Base-by-base conservation (phyloP, 2,329 filamentous ascomycete genomes). In the Penicillium capsulatum region DNA sequence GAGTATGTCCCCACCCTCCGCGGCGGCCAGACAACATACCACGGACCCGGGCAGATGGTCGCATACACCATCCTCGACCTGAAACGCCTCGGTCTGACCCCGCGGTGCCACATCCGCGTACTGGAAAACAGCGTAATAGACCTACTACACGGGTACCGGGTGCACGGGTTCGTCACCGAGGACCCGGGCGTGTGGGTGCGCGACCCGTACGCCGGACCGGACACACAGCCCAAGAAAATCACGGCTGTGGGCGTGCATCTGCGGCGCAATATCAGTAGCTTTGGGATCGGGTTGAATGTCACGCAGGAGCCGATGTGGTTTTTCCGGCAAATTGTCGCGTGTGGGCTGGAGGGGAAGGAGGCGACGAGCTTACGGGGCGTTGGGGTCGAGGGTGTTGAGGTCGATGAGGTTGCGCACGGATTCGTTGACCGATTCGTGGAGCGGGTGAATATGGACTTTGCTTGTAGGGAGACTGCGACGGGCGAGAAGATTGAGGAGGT, bases 61-160 rank as follows among this genome's bases (percentile, higher is more conserved):
- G 80, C 90, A n/a, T 98, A 94, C 72, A 88, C 91, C 3, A 79
- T 96, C 35, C 63, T 94, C n/a, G 88, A 95, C 63, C 75, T 97
- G 40, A 79, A 79, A 38, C 73, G 77, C 8, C 77, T 88, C 50
- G 67, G 69, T 0, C 70, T 92, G 14, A 81, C 77, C 3, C 83
- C 92, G 9, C 73, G 86, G 13, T 79, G 77, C 45, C 95, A 94
- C 66, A 84, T 94, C 4, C 75, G 80, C 24, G 65, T 89, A 20
- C 74, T 98, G 1, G 90, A 98, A 62, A 74, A 81, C 44, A 81
- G 79, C 0, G 83, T 94, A 1, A 84, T 88, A 27, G 74, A 76
- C 5, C 74, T 83, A 0, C 77, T 92, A 19, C 63, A 57, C 0
- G 46, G 60, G 2, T 87, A 80, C 52, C 77, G 75, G 0, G 70